These are phyloP conservation scores for Plasmodium knowlesi DNA, from an alignment of 169 alveolate genomes.

Conservation along the genomic window DNA sequence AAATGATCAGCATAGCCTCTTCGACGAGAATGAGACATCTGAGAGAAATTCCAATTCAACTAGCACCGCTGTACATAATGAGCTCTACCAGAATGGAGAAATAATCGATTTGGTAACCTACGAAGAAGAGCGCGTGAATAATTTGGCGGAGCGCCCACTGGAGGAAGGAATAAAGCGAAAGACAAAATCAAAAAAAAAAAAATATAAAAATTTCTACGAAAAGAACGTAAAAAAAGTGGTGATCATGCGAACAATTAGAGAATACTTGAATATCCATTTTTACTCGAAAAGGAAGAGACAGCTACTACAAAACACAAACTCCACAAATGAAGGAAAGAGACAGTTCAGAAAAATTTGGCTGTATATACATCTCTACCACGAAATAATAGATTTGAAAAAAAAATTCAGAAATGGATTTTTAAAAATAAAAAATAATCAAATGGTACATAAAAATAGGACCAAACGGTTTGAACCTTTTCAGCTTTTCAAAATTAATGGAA, in stretches of 20 bases:
- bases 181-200: neutral
- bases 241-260: neutral
- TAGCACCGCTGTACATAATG: neutral
- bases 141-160: neutral
- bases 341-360: conserved; percentile 21
- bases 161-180: neutral
- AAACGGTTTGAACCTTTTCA: conserved; percentile 35
- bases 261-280: neutral
- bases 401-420: conserved; percentile 7
- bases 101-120: neutral
- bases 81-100: neutral
- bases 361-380: conserved; percentile 31
- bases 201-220: neutral
- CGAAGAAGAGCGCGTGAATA: neutral
- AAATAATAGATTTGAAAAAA: conserved; percentile 24
- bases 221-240: neutral
- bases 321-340: neutral
- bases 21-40: neutral
- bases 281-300: neutral
- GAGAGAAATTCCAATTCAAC: neutral
- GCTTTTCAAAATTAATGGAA: conserved; percentile 11
- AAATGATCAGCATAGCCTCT: neutral
- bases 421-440: conserved; percentile 23
- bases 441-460: conserved; percentile 11
- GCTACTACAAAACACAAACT: neutral